These are phyloP conservation scores for Lichtheimia ramosa DNA, from an alignment of 371 early-diverging fungal genomes.

Conservation along the genomic window DNA sequence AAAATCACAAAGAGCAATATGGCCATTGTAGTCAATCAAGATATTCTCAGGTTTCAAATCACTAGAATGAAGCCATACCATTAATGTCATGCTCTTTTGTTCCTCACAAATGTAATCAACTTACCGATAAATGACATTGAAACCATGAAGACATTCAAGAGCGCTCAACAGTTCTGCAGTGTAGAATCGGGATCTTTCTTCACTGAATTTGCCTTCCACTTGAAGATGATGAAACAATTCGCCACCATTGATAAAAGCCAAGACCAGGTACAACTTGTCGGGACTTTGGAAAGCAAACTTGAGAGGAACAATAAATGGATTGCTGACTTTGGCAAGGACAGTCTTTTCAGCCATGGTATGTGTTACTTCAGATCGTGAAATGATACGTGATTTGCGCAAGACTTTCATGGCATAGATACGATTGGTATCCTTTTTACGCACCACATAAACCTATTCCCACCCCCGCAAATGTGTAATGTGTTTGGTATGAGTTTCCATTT, in stretches of 20 bases:
- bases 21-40: slow-evolving; percentile 92
- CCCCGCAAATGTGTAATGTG: not conserved
- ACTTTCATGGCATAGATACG: slow-evolving; percentile 98
- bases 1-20: slow-evolving; percentile 97
- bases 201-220: slow-evolving; percentile 72
- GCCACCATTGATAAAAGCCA: slow-evolving; percentile 94
- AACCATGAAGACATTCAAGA: slow-evolving; percentile 86
- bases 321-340: slow-evolving; percentile 80
- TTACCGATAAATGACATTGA: slow-evolving; percentile 84
- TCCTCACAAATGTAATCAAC: not conserved
- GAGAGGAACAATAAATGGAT: slow-evolving; percentile 88
- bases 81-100: not conserved
- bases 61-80: slow-evolving; percentile 26
- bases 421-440: slow-evolving; percentile 90
- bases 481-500: not conserved
- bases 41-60: slow-evolving; percentile 98
- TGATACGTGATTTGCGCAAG: slow-evolving; percentile 91
- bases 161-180: slow-evolving; percentile 78
- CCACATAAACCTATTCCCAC: slow-evolving; percentile 79
- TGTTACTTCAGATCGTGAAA: slow-evolving; percentile 85
- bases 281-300: slow-evolving; percentile 88
- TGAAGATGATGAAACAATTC: slow-evolving; percentile 93
- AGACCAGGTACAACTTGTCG: slow-evolving; percentile 85
- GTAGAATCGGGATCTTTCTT: slow-evolving; percentile 69
- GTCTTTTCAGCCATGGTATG: slow-evolving; percentile 92